Conservation (phyloP, 2,329 filamentous ascomycete species). For the Scolecobasidium constrictum region DNA sequence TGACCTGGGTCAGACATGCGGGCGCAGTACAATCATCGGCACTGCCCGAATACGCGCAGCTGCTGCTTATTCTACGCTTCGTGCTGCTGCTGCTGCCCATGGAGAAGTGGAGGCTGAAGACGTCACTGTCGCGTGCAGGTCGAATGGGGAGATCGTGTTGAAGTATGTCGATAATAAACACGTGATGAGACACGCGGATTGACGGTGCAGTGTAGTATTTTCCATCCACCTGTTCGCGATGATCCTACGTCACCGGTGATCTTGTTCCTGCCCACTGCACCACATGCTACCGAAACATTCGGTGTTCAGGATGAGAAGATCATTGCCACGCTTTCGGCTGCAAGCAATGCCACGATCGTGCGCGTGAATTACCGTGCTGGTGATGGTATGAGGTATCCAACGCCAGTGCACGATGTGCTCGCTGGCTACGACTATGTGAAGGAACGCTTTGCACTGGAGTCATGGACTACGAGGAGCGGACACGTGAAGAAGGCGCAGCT, state of each 20-base stretch:
- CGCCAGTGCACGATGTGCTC: conserved; percentile 36
- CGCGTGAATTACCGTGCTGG: conserved; percentile 35
- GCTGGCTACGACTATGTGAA: conserved; percentile 37
- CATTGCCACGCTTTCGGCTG: conserved; percentile 23
- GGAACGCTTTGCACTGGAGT: conserved; percentile 19
- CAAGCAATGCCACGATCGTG: conserved; percentile 29
- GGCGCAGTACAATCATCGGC: no score
- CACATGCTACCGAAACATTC: conserved; percentile 18
- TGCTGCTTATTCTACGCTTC: no score
- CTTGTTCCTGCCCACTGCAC: conserved; percentile 34
- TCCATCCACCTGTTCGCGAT: conserved; percentile 17
- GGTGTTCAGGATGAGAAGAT: conserved; percentile 20
- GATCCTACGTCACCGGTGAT: conserved; percentile 19
- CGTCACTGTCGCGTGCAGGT: conserved; percentile 27
- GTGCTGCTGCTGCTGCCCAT: no score
- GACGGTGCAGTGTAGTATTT: conserved; percentile 19
- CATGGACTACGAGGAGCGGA: not conserved
- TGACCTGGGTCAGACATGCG: no score
- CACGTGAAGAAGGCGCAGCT: not conserved
- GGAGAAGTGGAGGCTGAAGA: conserved; percentile 18
- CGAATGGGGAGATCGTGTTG: conserved; percentile 30
- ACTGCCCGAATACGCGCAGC: no score
- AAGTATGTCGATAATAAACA: conserved; percentile 22
- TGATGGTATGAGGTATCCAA: conserved; percentile 27
- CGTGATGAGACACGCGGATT: no score